Evolutionary conservation across 306 rosid species (phyloP), one percentile per base, ranked within the genome.

Genomic region (Quercus parvula): DNA sequence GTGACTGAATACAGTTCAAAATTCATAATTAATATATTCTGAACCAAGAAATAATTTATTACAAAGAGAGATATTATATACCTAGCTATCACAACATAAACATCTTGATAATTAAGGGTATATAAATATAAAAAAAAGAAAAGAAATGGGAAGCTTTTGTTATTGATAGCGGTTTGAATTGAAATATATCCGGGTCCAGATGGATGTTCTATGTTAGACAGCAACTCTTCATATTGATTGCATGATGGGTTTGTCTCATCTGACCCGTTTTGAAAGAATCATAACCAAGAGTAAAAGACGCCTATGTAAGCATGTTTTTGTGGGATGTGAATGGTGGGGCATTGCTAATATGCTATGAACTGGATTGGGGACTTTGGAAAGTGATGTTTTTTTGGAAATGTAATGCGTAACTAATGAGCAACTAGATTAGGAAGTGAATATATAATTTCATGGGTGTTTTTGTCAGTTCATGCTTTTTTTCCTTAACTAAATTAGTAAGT

Each of bases 331-430:
- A 54, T 0, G 15, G 83, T 70, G 73, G 78, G 86, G 74, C 51
- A 71, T 56, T 41, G 62, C 67, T 15, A 17, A 76, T 83, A 57
- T 52, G 62, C 61, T 19, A 17, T 78, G 85, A 63, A 82, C 79
- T 63, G 87, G 64, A 80, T 56, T 57, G 79, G 82, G 62, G 84
- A 71, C 80, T 71, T 7, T 17, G 74, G 85, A 88, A 66, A 70
- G 83, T 12, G 88, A 85, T 44, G 81, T 30, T 52, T 52, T 52
- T 71, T 75, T 67, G 82, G 66, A 57, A 4, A 6, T 44, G 38
- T 25, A 44, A 2, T 44, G 13, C n/a, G 78, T 30, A 70, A 8
- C 3, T 8, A 41, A 17, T 33, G 55, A 57, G 30, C 22, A 35
- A 17, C 20, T 28, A 56, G 33, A 38, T 19, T 64, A 54, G 10